Percentiles rank a stretch among this genome's conserved stretches.
Evolutionary conservation across 345 rosid species (phyloP).

Genomic region (Atalantia buxifolia): DNA sequence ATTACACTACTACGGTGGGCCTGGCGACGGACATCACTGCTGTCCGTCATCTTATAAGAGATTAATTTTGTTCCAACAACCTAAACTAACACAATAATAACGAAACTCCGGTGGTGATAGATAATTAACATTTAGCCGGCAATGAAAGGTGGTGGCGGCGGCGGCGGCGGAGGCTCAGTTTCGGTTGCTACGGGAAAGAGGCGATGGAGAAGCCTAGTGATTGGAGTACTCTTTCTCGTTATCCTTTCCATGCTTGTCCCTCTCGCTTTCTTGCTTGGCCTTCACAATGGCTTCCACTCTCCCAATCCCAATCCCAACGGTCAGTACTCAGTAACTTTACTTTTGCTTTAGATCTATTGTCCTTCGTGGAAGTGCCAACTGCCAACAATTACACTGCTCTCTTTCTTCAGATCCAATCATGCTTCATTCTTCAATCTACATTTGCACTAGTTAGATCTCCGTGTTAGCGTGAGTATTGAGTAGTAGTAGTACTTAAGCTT

Average conservation of each 20-base stretch:
- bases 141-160: slow-evolving; percentile 41
- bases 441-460: slow-evolving; percentile 3
- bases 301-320: slow-evolving; percentile 25
- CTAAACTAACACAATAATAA: background rate
- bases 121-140: background rate
- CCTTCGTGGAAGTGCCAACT: background rate
- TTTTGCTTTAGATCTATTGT: slow-evolving; percentile 1
- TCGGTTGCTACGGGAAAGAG: slow-evolving; percentile 46
- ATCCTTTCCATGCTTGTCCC: slow-evolving; percentile 94
- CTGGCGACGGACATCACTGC: background rate
- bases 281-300: slow-evolving; percentile 80
- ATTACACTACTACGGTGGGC: background rate
- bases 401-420: background rate
- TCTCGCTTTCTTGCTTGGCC: slow-evolving; percentile 82
- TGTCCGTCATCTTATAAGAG: background rate
- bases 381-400: background rate
- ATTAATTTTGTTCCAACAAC: background rate
- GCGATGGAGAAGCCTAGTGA: slow-evolving; percentile 69
- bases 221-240: slow-evolving; percentile 79
- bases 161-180: slow-evolving; percentile 33
- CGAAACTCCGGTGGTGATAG: background rate
- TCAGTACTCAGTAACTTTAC: slow-evolving; percentile 26
- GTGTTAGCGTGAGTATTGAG: background rate
- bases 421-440: background rate
- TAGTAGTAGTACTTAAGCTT: background rate